These are phyloP conservation scores for Suillus americanus DNA, from an alignment of 768 basidiomycete species.

Conservation along the genomic window DNA sequence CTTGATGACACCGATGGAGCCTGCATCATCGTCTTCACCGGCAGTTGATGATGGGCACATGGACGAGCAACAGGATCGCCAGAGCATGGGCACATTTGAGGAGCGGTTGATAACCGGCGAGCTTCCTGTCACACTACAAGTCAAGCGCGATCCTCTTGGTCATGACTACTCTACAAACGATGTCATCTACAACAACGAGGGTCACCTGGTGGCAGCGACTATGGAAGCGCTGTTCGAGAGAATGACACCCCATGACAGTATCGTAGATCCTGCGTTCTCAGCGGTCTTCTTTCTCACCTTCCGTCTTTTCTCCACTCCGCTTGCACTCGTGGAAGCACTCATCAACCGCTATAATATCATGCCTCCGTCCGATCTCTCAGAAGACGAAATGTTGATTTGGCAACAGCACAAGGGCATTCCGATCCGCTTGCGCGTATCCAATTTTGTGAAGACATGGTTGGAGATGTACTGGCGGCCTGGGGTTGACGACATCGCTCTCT, in stretches of 20 bases:
- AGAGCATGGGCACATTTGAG: slow-evolving; percentile 38
- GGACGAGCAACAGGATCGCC: slow-evolving; percentile 41
- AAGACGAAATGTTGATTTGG: slow-evolving; percentile 72
- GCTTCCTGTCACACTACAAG: slow-evolving; percentile 41
- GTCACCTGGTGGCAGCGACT: slow-evolving; percentile 87
- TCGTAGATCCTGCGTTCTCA: slow-evolving; percentile 85
- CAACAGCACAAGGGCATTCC: slow-evolving; percentile 86
- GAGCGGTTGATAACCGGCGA: slow-evolving; percentile 57
- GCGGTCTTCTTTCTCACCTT: slow-evolving; percentile 96
- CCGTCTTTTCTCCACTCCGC: slow-evolving; percentile 82
- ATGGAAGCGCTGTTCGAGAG: slow-evolving; percentile 90
- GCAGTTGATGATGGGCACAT: slow-evolving; percentile 57
- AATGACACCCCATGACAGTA: slow-evolving; percentile 92
- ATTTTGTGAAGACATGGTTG: slow-evolving; percentile 93
- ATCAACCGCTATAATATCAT: slow-evolving; percentile 82
- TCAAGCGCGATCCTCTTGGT: slow-evolving; percentile 41
- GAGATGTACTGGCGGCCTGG: slow-evolving; percentile 86
- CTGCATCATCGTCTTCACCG: slow-evolving; percentile 52
- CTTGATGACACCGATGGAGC: slow-evolving; percentile 43
- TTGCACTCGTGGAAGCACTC: slow-evolving; percentile 72
- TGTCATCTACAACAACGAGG: slow-evolving; percentile 88
- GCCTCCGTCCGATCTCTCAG: slow-evolving; percentile 56
- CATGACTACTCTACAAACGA: slow-evolving; percentile 84
- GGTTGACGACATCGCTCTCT: slow-evolving; percentile 66
- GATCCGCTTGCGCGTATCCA: slow-evolving; percentile 86